These are phyloP conservation scores for Mycena citricolor DNA, from an alignment of 1,284 basidiomycete species.

Conservation along the genomic window DNA sequence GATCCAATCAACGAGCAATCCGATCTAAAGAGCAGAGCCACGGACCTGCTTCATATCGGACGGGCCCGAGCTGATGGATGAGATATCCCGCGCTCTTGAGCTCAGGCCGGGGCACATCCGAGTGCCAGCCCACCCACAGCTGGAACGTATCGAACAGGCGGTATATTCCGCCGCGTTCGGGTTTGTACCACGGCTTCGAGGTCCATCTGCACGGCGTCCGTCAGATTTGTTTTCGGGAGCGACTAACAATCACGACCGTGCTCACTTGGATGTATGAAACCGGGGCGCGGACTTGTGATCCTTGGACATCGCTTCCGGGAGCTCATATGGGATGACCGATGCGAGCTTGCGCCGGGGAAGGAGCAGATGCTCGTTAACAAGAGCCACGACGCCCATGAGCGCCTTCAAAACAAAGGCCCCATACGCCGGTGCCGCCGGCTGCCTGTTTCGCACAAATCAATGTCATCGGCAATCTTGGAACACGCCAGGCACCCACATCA, in stretches of 20 bases:
- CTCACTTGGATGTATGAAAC: slow-evolving; percentile 32
- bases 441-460: slow-evolving; percentile 27
- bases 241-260: not conserved
- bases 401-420: slow-evolving; percentile 28
- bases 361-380: slow-evolving; percentile 36
- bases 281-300: slow-evolving; percentile 30
- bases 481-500: slow-evolving; percentile 38
- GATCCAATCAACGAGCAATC: not conserved
- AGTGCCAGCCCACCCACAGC: slow-evolving; percentile 34
- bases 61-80: slow-evolving; percentile 41
- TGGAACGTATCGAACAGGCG: slow-evolving; percentile 29
- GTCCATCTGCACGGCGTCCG: slow-evolving; percentile 28
- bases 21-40: slow-evolving; percentile 6
- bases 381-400: slow-evolving; percentile 27
- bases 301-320: slow-evolving; percentile 23
- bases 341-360: slow-evolving; percentile 33
- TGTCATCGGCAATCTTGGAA: not conserved
- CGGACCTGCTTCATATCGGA: slow-evolving; percentile 35
- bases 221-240: not conserved
- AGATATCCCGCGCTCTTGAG: slow-evolving; percentile 41
- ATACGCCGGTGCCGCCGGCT: slow-evolving; percentile 33
- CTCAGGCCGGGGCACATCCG: slow-evolving; percentile 37
- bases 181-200: slow-evolving; percentile 45
- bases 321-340: slow-evolving; percentile 24
- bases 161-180: slow-evolving; percentile 31